Conservation (phyloP, 2,329 filamentous ascomycete genomes). For the Aspergillus quadricinctus region DNA sequence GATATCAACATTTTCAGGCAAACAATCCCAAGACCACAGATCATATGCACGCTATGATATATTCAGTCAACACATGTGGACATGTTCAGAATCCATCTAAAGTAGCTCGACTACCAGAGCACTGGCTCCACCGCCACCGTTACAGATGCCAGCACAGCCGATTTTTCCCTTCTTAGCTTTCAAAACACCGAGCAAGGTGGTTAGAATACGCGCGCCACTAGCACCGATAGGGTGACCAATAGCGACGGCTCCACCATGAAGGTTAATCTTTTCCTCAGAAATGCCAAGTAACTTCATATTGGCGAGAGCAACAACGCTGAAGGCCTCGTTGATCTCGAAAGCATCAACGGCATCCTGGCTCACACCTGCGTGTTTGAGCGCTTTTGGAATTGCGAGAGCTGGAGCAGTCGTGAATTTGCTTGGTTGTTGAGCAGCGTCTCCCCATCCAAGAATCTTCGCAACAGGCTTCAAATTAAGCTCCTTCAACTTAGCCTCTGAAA, state of each 20-base stretch:
- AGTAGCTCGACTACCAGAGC: slow-evolving; percentile 79
- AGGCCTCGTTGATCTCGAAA: slow-evolving; percentile 99
- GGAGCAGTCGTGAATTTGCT: slow-evolving; percentile 95
- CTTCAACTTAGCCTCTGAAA: slow-evolving; percentile 91
- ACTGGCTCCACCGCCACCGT: slow-evolving; percentile 92
- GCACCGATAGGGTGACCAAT: slow-evolving; percentile 92
- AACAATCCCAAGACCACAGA: background rate
- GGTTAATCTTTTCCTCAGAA: slow-evolving; percentile 81
- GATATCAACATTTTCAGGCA: background rate
- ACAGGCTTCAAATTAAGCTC: slow-evolving; percentile 86
- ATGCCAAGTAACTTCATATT: slow-evolving; percentile 90
- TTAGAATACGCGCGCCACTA: slow-evolving; percentile 88
- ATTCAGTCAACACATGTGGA: slow-evolving; percentile 18
- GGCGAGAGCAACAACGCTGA: slow-evolving; percentile 91
- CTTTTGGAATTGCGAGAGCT: slow-evolving; percentile 92
- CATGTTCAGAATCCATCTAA: slow-evolving; percentile 23
- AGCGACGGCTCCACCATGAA: slow-evolving; percentile 91
- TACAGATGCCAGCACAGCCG: slow-evolving; percentile 93
- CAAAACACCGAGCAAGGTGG: slow-evolving; percentile 83
- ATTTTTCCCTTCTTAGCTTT: slow-evolving; percentile 90
- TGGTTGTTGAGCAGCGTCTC: slow-evolving; percentile 84
- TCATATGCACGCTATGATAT: background rate
- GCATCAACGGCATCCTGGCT: slow-evolving; percentile 74
- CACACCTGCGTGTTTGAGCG: slow-evolving; percentile 87
- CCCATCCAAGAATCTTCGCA: slow-evolving; percentile 97